Percentiles rank a stretch among this genome's conserved stretches.
Evolutionary conservation across 202 grass and related monocot genomes (phyloP).

Genomic region (Schoenoplectus tabernaemontani): DNA sequence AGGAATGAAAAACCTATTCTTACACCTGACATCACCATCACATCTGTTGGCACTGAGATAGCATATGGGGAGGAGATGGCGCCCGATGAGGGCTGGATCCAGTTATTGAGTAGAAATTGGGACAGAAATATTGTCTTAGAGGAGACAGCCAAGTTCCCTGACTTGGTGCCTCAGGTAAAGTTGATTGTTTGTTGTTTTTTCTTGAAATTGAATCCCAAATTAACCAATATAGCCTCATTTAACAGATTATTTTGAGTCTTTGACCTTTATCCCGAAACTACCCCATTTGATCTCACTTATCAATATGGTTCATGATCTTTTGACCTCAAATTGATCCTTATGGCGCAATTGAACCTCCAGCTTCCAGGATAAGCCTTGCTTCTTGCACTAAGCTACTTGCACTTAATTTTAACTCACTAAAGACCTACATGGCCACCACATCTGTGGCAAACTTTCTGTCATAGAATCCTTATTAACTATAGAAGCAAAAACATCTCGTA

Average conservation of each 20-base stretch:
- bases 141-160: conserved; percentile 56
- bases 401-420: background rate
- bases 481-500: background rate
- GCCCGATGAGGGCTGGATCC: conserved; percentile 75
- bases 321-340: background rate
- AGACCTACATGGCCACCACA: background rate
- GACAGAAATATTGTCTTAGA: conserved; percentile 67
- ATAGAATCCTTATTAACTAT: background rate
- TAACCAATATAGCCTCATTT: background rate
- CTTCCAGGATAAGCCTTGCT: background rate
- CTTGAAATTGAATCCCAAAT: background rate
- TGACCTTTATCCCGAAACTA: background rate
- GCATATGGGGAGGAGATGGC: conserved; percentile 82
- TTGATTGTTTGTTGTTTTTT: background rate
- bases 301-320: background rate
- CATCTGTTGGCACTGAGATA: conserved; percentile 92
- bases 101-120: conserved; percentile 77
- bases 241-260: background rate
- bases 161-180: conserved; percentile 65
- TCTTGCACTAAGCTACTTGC: background rate
- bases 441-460: background rate
- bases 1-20: conserved; percentile 91
- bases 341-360: background rate
- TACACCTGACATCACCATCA: conserved; percentile 87
- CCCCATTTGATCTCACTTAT: background rate